Conservation (phyloP, 1,284 basidiomycete genomes). For the Sphaerobolus stellatus region DNA sequence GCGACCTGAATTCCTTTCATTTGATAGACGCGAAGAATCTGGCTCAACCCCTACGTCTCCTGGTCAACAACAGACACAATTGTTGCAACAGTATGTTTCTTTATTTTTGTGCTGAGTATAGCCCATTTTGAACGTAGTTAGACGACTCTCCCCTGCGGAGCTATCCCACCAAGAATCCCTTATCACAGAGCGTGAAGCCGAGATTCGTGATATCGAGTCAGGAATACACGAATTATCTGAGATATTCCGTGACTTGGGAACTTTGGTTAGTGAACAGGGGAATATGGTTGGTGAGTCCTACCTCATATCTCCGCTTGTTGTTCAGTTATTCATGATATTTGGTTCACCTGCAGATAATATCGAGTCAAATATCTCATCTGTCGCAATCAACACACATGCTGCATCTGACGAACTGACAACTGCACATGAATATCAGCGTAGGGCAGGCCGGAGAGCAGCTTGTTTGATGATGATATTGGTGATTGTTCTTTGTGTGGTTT, state of each 20-base stretch:
- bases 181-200: neutral
- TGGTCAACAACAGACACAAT: constrained; percentile 67
- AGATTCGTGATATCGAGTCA: neutral
- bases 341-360: constrained; percentile 76
- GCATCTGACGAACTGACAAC: constrained; percentile 88
- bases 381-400: constrained; percentile 80
- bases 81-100: constrained; percentile 50
- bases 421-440: constrained; percentile 93
- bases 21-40: constrained; percentile 31
- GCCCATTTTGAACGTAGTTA: neutral
- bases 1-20: neutral
- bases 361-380: constrained; percentile 89
- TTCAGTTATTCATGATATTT: neutral
- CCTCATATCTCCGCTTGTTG: neutral
- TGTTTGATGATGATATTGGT: constrained; percentile 89
- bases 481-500: constrained; percentile 85
- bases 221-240: constrained; percentile 39
- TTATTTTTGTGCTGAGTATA: neutral
- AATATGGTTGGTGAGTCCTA: constrained; percentile 87
- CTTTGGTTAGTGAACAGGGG: constrained; percentile 93
- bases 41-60: constrained; percentile 41
- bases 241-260: constrained; percentile 96
- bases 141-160: neutral
- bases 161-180: neutral
- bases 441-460: constrained; percentile 85